phyloP scores from a whole-genome alignment of 2,329 filamentous ascomycete genomes.

The Rhynchosporium graminicola region DNA sequence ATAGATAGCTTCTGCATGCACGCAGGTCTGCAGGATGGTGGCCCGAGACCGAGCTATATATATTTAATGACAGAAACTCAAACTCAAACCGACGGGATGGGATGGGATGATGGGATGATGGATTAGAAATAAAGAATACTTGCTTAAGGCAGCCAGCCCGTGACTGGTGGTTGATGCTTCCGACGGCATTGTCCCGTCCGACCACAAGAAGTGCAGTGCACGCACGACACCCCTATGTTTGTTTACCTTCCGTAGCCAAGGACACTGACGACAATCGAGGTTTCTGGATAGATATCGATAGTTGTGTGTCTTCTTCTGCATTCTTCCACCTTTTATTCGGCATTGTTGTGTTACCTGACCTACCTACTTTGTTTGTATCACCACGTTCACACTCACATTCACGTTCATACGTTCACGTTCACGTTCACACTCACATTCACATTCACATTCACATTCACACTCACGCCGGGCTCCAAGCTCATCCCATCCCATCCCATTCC shows the following conservation, averaged over 20 bases:
- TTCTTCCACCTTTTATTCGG: too few relatives aligned
- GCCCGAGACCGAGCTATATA: not conserved
- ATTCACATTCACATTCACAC: not conserved
- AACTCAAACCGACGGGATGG: not conserved
- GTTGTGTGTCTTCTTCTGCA: too few relatives aligned
- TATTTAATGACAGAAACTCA: not conserved
- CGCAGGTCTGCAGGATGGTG: not conserved
- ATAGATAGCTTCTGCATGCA: not conserved
- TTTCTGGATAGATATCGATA: too few relatives aligned
- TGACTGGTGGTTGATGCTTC: too few relatives aligned
- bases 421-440: not conserved
- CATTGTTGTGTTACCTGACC: not conserved
- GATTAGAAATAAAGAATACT: not conserved
- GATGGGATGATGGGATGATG: not conserved
- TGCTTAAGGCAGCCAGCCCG: too few relatives aligned
- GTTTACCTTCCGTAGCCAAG: too few relatives aligned
- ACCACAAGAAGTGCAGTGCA: too few relatives aligned
- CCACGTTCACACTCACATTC: not conserved
- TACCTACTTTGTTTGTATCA: constrained; percentile 8
- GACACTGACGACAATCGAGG: too few relatives aligned
- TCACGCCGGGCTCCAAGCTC: not conserved
- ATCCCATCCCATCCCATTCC: not conserved
- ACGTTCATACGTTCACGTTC: not conserved
- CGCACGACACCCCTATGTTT: too few relatives aligned
- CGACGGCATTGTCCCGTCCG: too few relatives aligned